Conservation (phyloP, 2,329 filamentous ascomycete genomes). For the Curvularia sp. region DNA sequence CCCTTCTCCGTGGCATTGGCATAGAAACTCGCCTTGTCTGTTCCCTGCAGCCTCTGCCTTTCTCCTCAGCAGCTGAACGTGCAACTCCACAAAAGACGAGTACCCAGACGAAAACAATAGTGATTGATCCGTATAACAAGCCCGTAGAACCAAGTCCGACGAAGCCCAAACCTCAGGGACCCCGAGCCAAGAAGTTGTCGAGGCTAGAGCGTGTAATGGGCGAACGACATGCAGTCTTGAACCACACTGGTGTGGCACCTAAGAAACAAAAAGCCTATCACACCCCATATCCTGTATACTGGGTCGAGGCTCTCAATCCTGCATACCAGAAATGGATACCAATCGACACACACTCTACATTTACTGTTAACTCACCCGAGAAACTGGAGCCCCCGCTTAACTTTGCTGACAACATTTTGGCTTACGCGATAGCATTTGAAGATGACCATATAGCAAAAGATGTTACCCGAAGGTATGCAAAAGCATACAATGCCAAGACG, state of each 20-base stretch:
- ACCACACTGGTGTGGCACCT: constrained; percentile 40
- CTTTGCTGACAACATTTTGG: constrained; percentile 77
- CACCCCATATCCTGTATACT: constrained; percentile 84
- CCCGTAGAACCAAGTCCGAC: constrained; percentile 24
- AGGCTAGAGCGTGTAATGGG: constrained; percentile 45
- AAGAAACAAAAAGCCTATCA: constrained; percentile 64
- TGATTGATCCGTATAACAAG: constrained; percentile 45
- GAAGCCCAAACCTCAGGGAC: constrained; percentile 27
- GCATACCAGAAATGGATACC: constrained; percentile 91
- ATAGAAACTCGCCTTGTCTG: constrained; percentile 85
- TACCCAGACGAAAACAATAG: constrained; percentile 32
- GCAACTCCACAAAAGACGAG: constrained; percentile 38
- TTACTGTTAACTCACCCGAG: constrained; percentile 75
- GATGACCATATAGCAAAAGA: constrained; percentile 79
- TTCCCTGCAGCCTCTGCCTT: constrained; percentile 83
- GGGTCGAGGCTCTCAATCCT: constrained; percentile 89
- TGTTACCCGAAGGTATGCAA: constrained; percentile 86
- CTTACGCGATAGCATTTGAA: constrained; percentile 86
- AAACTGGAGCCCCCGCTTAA: constrained; percentile 83
- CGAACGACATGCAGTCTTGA: constrained; percentile 36
- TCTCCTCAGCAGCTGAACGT: constrained; percentile 57
- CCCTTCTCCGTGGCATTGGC: constrained; percentile 81
- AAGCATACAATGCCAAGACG: constrained; percentile 90
- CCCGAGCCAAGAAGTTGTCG: constrained; percentile 43
- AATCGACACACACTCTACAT: constrained; percentile 83